Conservation (phyloP, 495 filamentous ascomycete species). For the Penicillium tannophilum region DNA sequence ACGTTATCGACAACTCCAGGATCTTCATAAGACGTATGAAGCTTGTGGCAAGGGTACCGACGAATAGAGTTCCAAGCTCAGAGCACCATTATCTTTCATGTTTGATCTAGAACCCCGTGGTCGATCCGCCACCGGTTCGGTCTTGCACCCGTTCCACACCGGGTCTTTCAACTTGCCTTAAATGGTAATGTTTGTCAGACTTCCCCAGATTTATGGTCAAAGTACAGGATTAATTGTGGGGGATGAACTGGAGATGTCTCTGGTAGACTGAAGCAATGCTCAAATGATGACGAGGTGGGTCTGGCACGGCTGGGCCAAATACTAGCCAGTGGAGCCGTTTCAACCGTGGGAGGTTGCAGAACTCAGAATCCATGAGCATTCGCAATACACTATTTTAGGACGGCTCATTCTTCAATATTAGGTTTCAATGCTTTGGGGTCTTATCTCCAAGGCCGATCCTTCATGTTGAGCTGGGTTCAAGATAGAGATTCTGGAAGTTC, state of each 20-base stretch:
- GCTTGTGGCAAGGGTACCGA: conserved; percentile 12
- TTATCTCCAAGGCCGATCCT: not conserved
- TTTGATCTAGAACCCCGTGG: conserved; percentile 12
- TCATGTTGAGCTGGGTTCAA: not conserved
- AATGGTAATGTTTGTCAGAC: conserved; percentile 5
- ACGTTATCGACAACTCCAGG: conserved; percentile 17
- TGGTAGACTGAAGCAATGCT: not conserved
- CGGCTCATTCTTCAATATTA: not conserved
- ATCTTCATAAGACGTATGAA: conserved; percentile 5
- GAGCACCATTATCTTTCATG: conserved; percentile 2
- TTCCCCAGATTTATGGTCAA: not conserved
- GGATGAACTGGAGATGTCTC: not conserved
- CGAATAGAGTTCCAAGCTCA: not conserved
- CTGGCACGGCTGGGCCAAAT: not conserved
- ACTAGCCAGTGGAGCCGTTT: not conserved
- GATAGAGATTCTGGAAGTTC: not conserved
- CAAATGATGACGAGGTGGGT: not conserved
- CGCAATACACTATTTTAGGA: not conserved
- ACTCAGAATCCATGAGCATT: not conserved
- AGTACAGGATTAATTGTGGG: not conserved
- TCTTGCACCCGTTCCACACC: conserved; percentile 12
- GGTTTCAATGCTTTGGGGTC: not conserved
- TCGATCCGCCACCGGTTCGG: conserved; percentile 16
- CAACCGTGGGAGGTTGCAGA: not conserved
- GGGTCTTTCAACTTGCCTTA: conserved; percentile 9